phyloP scores from a whole-genome alignment of 163 green algal species.

The Scenedesmus sp. region DNA sequence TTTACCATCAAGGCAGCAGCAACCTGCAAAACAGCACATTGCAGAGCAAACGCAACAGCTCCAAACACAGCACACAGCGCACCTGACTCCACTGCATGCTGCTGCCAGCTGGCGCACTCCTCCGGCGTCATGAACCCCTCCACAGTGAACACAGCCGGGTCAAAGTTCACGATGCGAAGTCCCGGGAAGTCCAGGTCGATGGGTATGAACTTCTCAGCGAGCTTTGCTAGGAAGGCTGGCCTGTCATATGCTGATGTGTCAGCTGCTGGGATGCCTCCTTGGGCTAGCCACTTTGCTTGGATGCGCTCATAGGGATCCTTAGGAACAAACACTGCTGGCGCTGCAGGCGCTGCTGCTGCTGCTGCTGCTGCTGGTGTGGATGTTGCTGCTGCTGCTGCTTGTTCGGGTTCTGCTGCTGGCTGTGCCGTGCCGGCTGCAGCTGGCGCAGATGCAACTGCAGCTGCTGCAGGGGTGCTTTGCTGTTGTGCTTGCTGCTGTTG shows the following conservation, averaged over 20 bases:
- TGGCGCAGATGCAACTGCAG: not conserved
- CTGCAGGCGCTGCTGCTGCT: not conserved
- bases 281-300: conserved; percentile 40
- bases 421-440: not conserved
- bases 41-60: not conserved
- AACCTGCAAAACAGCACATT: too few species aligned
- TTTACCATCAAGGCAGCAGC: too few species aligned
- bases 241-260: conserved; percentile 42
- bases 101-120: conserved; percentile 62
- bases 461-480: not conserved
- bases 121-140: conserved; percentile 64
- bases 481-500: not conserved
- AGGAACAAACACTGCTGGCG: not conserved
- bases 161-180: conserved; percentile 69
- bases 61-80: not conserved
- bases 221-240: conserved; percentile 49
- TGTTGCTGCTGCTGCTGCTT: not conserved
- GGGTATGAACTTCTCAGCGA: conserved; percentile 67
- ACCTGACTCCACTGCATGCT: conserved; percentile 57
- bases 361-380: not conserved
- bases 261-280: conserved; percentile 39
- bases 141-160: conserved; percentile 75
- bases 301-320: conserved; percentile 34
- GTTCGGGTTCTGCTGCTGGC: not conserved
- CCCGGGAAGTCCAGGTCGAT: conserved; percentile 71